Percentiles rank a stretch among this genome's conserved stretches.
Evolutionary conservation across 352 stramenopile species (phyloP).

Genomic region (Globisporangium lucens): DNA sequence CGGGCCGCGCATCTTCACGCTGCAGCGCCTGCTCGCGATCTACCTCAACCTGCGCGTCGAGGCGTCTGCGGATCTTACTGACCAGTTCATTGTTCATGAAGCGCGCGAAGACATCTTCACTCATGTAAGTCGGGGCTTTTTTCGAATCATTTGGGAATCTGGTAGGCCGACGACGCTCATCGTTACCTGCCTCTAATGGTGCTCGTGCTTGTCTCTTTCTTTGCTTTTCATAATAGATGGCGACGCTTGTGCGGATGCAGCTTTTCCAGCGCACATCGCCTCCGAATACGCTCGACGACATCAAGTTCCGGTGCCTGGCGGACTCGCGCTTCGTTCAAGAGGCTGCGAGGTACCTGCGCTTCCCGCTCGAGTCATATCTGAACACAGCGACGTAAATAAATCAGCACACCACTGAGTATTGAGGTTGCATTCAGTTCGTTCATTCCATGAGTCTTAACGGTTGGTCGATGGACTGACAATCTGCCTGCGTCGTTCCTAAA

Average conservation of each 20-base stretch:
- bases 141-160: neutral
- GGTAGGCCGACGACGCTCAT: neutral
- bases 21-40: constrained; percentile 73
- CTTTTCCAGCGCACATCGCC: constrained; percentile 74
- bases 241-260: constrained; percentile 72
- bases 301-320: constrained; percentile 76
- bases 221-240: constrained; percentile 37
- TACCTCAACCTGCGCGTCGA: constrained; percentile 69
- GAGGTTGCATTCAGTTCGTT: neutral
- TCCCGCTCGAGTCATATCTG: constrained; percentile 64
- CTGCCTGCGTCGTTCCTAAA: neutral
- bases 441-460: neutral
- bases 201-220: neutral
- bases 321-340: constrained; percentile 68
- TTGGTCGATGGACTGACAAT: neutral
- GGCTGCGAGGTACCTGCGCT: constrained; percentile 42
- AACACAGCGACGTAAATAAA: constrained; percentile 23
- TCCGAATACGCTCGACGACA: constrained; percentile 65
- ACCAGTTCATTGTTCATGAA: constrained; percentile 21
- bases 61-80: constrained; percentile 28
- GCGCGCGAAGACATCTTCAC: constrained; percentile 75
- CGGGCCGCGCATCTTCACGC: constrained; percentile 67
- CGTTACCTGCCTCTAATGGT: neutral
- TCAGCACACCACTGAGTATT: neutral
- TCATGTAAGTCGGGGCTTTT: constrained; percentile 38